Evolutionary conservation across 148 eudicot genomes (phyloP).

Genomic region (Cornus florida): DNA sequence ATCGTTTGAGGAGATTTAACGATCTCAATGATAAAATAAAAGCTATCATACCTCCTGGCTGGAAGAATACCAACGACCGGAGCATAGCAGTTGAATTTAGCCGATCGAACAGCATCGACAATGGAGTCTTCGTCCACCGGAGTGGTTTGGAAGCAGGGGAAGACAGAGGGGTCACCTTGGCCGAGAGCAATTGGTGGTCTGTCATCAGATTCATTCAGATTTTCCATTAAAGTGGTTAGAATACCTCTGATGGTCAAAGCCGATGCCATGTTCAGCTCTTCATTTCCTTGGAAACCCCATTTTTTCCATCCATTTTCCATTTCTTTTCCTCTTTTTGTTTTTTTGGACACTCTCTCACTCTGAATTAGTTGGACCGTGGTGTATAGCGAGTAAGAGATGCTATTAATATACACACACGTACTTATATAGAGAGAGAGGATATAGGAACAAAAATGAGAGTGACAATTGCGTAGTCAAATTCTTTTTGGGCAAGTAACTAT

Average conservation of each 20-base stretch:
- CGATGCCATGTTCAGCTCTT: constrained; percentile 19
- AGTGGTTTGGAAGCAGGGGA: constrained; percentile 51
- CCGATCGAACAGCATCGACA: constrained; percentile 43
- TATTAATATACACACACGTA: no score
- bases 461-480: no score
- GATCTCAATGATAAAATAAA: no score
- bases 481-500: no score
- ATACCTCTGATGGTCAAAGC: constrained; percentile 36
- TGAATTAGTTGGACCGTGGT: no score
- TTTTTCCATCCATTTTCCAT: constrained; percentile 5
- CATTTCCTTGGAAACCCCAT: constrained; percentile 41
- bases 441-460: no score
- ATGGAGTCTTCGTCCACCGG: constrained; percentile 47
- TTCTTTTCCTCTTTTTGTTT: background rate
- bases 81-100: constrained; percentile 41
- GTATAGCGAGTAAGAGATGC: no score
- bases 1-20: no score
- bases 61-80: constrained; percentile 39
- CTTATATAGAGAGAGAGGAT: no score
- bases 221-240: constrained; percentile 18
- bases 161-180: constrained; percentile 66
- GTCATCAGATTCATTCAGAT: constrained; percentile 30
- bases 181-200: constrained; percentile 34
- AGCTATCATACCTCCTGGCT: constrained; percentile 43
- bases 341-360: no score